Evolutionary conservation across 2,329 filamentous ascomycete genomes (phyloP), one percentile per base, ranked within the genome.

Genomic region (Ilyonectria mors-panacis): DNA sequence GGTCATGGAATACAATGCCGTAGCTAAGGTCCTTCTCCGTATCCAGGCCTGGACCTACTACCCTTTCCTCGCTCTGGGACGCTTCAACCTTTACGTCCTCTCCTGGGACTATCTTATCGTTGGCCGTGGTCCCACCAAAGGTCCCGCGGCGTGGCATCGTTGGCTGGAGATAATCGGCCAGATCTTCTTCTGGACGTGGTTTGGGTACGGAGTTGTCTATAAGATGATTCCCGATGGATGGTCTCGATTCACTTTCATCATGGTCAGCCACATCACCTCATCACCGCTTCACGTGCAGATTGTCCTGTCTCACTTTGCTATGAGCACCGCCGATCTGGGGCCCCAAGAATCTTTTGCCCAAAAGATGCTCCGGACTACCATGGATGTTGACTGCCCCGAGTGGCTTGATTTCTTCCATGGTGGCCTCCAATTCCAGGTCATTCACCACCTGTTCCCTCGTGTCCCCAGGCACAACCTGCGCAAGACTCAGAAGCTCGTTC

Each of bases 331-430:
- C 12, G 94, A 97, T 75, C 85, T 97, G 13, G 95, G 95, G 0
- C 90, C 92, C 1, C 86, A 91, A 58, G 94, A 97, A 79, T 96
- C 93, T 0, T 97, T 97, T 79, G 90, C 94, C 1, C 94, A 97
- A 81, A 93, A 92, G 79, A 96, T 97, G 92, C 86, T 97, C 51
- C 91, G 95, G 72, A 97, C 94, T 1, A 97, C 94, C 13, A 97
- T 97, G 94, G 94, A 97, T 70, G 91, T 97, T 23, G 94, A 96
- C 78, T 97, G 94, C 77, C 93, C 94, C 1, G 85, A 87, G 13
- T 97, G 94, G 94, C 85, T 97, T 13, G 94, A 97, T 78, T 97
- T 94, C 78, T 88, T 97, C 80, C 94, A 97, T 74, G 94, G 94
- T 23, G 94, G 94, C 4, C 83, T 97, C 68, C 94, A 97, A 79